Evolutionary conservation across 1,139 yeast genomes (phyloP), one percentile per base, ranked within the genome.

Genomic region (Cylindricascospora bacillispora): DNA sequence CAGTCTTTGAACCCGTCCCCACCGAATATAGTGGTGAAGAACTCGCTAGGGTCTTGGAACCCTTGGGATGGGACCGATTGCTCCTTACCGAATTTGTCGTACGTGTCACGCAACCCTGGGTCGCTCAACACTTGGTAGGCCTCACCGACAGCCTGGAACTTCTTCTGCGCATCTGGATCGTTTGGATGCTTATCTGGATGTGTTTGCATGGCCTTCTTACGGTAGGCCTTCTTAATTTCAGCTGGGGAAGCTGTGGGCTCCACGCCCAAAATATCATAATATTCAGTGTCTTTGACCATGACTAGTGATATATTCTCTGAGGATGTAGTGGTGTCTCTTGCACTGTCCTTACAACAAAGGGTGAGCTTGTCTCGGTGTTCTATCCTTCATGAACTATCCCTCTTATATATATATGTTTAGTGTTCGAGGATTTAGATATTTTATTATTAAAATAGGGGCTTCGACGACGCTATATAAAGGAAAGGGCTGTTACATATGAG

Each of bases 111-210:
- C 38, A 75, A 61, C 14, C 59, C 56, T 0, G 67, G 69, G 48
- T 76, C 83, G 27, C 73, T 68, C 34, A 73, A 55, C 1, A 73
- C 79, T 44, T 73, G 80, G 43, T 73, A 73, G 9, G 81, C 81
- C 45, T 73, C 74, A 16, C 80, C 78, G 10, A 74, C 73, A 37
- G 69, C 76, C 46, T 74, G 81, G 41, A 74, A 74, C 45, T 63
- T 67, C 23, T 51, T 41, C 15, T 80, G 82, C 2, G 85, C 83
- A 18, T 60, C 63, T 13, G 82, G 81, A 45, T 77, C 80, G 43
- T 76, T 72, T 4, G 95, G 95, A 47, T 86, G 83, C 61, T 89
- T 89, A 56, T 89, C 98, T 1, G 97, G 97, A 54, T 89, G 98
- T 40, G 82, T 78, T 35, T 60, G 65, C 47, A 86, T 73, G 5